A percentile compares a stretch with the other conserved stretches of the same genome.
Conservation (phyloP, 768 basidiomycete genomes). For the Hygrocybe punicea region DNA sequence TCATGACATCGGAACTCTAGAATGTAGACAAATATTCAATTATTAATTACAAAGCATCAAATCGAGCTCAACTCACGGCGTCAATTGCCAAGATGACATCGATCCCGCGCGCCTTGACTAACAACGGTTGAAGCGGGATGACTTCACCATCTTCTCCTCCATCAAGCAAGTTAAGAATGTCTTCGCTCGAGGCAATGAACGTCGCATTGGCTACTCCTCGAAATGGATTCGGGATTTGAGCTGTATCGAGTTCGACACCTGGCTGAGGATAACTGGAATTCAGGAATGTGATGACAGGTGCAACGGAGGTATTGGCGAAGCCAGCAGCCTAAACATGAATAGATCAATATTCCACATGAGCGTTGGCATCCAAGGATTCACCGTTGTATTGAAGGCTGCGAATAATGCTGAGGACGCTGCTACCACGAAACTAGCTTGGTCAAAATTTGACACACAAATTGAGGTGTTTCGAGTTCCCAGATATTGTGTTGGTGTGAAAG, state of each 20-base stretch:
- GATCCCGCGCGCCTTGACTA: constrained; percentile 50
- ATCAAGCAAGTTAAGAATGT: constrained; percentile 48
- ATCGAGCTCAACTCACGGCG: constrained; percentile 23
- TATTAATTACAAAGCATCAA: constrained; percentile 30
- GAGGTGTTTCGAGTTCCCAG: constrained; percentile 45
- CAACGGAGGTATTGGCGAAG: constrained; percentile 18
- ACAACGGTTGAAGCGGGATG: constrained; percentile 51
- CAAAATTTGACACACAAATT: constrained; percentile 53
- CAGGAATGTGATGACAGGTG: constrained; percentile 20
- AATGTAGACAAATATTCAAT: constrained; percentile 45
- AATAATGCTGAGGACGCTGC: constrained; percentile 52
- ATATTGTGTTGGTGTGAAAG: constrained; percentile 44
- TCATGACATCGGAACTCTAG: neutral
- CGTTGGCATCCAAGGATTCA: neutral
- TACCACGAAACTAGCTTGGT: constrained; percentile 50
- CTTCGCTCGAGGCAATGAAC: constrained; percentile 41
- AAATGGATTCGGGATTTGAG: constrained; percentile 36
- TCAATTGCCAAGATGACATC: constrained; percentile 62
- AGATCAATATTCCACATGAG: neutral
- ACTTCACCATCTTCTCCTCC: constrained; percentile 50
- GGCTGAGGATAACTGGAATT: constrained; percentile 22
- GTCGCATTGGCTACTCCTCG: constrained; percentile 33
- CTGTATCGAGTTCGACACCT: neutral
- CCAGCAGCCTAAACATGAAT: neutral
- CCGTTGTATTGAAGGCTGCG: constrained; percentile 17